These are phyloP conservation scores for Mortierella sp. DNA, from an alignment of 371 early-diverging fungal genomes.

Conservation along the genomic window DNA sequence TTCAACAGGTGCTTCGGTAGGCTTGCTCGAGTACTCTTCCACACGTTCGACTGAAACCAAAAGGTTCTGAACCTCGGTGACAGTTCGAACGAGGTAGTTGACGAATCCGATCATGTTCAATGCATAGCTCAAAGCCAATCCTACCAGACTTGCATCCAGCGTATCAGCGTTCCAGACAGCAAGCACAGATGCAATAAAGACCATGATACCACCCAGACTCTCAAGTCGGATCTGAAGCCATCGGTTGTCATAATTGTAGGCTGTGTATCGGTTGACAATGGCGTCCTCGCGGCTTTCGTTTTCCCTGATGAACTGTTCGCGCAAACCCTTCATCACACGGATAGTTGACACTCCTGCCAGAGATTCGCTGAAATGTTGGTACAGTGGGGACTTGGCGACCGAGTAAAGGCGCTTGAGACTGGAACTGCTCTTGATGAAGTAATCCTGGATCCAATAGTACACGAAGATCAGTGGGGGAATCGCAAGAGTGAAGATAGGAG, in stretches of 20 bases:
- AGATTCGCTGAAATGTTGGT: constrained; percentile 68
- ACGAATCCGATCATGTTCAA: constrained; percentile 66
- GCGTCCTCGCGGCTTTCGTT: constrained; percentile 10
- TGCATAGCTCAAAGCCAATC: constrained; percentile 71
- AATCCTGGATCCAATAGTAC: constrained; percentile 24
- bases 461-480: constrained; percentile 16
- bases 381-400: constrained; percentile 67
- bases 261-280: constrained; percentile 19
- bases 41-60: constrained; percentile 89
- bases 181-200: constrained; percentile 17
- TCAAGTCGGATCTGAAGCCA: constrained; percentile 42
- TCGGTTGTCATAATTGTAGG: constrained; percentile 10
- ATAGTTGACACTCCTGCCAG: constrained; percentile 59
- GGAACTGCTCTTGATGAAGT: constrained; percentile 76
- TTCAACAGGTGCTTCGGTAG: constrained; percentile 78
- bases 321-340: constrained; percentile 42
- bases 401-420: constrained; percentile 75
- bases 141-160: constrained; percentile 62
- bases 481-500: constrained; percentile 68
- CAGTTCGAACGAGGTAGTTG: constrained; percentile 71
- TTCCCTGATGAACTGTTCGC: constrained; percentile 7
- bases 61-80: constrained; percentile 68
- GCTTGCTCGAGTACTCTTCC: constrained; percentile 85
- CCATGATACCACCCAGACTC: constrained; percentile 33
- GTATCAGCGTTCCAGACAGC: constrained; percentile 42